Percentiles rank a stretch among this genome's conserved stretches.
These are phyloP conservation scores for Puccinia coronata DNA, from an alignment of 1,284 basidiomycete genomes.

Conservation along the genomic window DNA sequence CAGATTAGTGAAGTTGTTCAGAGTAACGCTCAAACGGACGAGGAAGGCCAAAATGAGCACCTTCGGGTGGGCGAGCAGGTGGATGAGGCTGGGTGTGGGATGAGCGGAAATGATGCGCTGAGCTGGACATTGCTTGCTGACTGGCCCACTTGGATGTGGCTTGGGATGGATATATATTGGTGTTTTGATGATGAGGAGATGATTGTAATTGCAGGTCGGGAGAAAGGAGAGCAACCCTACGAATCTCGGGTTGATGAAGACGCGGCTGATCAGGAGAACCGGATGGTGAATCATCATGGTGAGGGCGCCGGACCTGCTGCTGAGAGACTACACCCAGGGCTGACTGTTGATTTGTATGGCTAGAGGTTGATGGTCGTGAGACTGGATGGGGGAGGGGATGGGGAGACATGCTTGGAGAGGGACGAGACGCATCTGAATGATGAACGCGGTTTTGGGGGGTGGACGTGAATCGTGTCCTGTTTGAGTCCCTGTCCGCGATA, in stretches of 20 bases:
- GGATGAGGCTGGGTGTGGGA: neutral
- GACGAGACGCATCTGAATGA: neutral
- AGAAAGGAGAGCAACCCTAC: constrained; percentile 1
- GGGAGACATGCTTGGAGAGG: neutral
- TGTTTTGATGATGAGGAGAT: constrained; percentile 14
- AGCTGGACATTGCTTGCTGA: no score
- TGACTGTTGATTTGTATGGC: neutral
- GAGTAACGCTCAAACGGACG: neutral
- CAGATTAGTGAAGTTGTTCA: neutral
- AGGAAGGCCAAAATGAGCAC: neutral
- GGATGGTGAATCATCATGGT: neutral
- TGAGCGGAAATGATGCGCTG: neutral
- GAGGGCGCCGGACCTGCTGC: constrained; percentile 3
- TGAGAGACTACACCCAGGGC: neutral
- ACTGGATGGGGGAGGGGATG: neutral
- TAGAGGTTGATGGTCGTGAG: constrained; percentile 30
- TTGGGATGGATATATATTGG: constrained; percentile 14
- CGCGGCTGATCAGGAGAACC: constrained; percentile 24
- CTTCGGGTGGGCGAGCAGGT: neutral
- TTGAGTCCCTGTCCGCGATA: no score
- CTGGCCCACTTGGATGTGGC: neutral
- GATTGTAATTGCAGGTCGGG: constrained; percentile 12
- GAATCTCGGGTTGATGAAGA: constrained; percentile 41
- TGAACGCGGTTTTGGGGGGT: constrained; percentile 10
- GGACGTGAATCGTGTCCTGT: neutral